phyloP scores from a whole-genome alignment of 225 moss, liverwort and hornwort species.

The Bryum argenteum region DNA sequence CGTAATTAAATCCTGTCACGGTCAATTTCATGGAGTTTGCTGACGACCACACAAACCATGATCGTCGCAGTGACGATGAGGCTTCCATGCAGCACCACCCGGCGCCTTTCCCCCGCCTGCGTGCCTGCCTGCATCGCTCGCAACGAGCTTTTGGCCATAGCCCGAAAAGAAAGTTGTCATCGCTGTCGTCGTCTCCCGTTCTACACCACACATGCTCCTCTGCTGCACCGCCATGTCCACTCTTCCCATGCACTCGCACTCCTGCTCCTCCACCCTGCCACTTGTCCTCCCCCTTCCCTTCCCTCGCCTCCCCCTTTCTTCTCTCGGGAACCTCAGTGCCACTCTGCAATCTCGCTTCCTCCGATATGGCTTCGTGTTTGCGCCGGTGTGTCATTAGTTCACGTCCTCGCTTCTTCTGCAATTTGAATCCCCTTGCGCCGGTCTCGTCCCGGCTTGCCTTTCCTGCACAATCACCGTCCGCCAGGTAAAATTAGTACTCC shows the following conservation, averaged over 20 bases:
- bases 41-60: too few species aligned
- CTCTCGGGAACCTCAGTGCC: neutral
- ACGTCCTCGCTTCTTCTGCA: neutral
- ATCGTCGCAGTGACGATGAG: neutral
- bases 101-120: neutral
- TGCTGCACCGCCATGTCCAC: constrained; percentile 15
- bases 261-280: constrained; percentile 3
- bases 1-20: too few species aligned
- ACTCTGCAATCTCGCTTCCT: neutral
- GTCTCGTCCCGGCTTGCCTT: neutral
- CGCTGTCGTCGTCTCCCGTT: neutral
- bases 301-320: neutral
- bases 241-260: neutral
- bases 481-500: constrained; percentile 20
- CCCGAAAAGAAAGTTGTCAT: neutral
- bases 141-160: neutral
- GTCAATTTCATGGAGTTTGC: too few species aligned
- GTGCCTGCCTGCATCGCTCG: neutral
- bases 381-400: constrained; percentile 17
- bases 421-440: constrained; percentile 4
- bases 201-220: constrained; percentile 18
- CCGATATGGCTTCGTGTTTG: constrained; percentile 29
- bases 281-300: constrained; percentile 3
- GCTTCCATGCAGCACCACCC: neutral
- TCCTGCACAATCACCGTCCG: neutral